A percentile compares a stretch with the other conserved stretches of the same genome.
Conservation (phyloP, 257 asterid genomes). For the Solanum virginianum region DNA sequence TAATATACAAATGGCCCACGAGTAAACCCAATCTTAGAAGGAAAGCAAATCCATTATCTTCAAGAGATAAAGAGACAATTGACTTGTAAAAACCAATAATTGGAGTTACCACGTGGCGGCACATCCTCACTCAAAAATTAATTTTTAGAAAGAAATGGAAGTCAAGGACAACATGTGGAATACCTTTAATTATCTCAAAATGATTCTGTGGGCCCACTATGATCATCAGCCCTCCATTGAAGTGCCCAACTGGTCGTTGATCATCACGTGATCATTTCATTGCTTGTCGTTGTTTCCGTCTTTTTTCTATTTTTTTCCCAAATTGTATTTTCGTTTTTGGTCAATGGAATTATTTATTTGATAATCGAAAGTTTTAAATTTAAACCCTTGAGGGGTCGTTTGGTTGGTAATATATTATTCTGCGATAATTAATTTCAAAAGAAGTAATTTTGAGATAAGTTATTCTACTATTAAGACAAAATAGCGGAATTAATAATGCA, state of each 20-base stretch:
- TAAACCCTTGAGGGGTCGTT: too few species aligned
- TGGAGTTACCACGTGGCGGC: not conserved
- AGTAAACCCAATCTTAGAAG: not conserved
- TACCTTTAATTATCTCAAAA: not conserved
- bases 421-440: too few species aligned
- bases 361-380: too few species aligned
- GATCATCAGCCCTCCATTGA: not conserved
- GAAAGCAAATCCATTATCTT: not conserved
- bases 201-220: constrained; percentile 6
- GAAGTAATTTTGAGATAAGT: too few species aligned
- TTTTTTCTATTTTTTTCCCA: not conserved
- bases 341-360: too few species aligned
- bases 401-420: rapidly evolving
- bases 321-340: not conserved
- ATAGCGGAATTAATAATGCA: too few species aligned
- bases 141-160: not conserved
- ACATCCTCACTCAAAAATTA: not conserved
- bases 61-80: not conserved
- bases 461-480: too few species aligned
- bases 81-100: not conserved
- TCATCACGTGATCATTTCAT: not conserved
- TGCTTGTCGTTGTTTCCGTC: not conserved
- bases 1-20: too few species aligned
- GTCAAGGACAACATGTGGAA: constrained; percentile 3
- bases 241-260: not conserved